Evolutionary conservation across 2,329 filamentous ascomycete species (phyloP), one percentile per base, ranked within the genome.

Genomic region (Penicillium janthinellum): DNA sequence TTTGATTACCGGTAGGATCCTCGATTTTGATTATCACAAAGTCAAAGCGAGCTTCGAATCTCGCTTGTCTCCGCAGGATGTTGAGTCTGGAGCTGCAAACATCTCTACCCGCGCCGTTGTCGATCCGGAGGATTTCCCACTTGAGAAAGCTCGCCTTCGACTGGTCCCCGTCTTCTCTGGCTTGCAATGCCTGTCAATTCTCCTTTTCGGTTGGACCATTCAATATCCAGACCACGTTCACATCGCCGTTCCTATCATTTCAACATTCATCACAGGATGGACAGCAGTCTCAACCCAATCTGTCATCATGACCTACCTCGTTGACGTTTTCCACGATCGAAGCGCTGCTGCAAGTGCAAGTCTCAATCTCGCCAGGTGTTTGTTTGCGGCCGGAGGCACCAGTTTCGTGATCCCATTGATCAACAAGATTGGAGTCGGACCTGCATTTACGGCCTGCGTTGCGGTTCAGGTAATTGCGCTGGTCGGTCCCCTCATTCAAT

Each of bases 171-270:
- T 81, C 0, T 82, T 82, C 52, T 73, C 78, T 0, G 20, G 77
- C 3, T 12, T 82, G 0, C 81, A 84, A 58, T 80, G 79, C 45
- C 50, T 77, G 0, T 81, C 82, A 0, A 76, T 84, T 15, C 48
- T 84, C 1, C 63, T 80, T 22, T 85, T 84, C 50, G 83, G 83
- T 37, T 86, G 83, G 83, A 81, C 79, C 0, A 77, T 84, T 7
- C 73, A 83, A 14, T 81, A 78, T 54, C 62, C 67, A 0, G 53
- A 74, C 0, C 61, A 63, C 0, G 77, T 83, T 0, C 81, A 80
- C 48, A 81, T 85, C 17, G 79, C 81, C 0, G 71, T 82, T 0
- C 82, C 83, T 0, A 81, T 85, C 35, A 67, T 82, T 0, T 78
- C 79, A 0, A 82, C 81, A 0, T 85, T 85, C 56, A 71, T 84